These are phyloP conservation scores for Lomentospora prolificans DNA, from an alignment of 2,329 filamentous ascomycete genomes.

Conservation along the genomic window DNA sequence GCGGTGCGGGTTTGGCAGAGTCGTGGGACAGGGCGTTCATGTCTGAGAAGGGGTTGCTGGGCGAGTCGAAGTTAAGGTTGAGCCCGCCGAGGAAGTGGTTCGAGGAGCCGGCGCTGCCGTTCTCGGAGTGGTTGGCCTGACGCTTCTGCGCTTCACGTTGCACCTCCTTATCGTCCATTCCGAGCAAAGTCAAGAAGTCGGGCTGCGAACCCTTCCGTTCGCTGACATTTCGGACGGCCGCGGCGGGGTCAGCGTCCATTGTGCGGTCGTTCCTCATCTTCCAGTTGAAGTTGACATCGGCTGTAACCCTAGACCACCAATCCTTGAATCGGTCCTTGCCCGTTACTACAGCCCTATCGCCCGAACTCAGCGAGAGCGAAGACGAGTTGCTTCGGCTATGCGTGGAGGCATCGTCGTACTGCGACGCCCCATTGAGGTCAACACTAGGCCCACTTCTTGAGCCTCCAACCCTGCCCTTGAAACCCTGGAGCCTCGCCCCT, in stretches of 20 bases:
- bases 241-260: slow-evolving; percentile 18
- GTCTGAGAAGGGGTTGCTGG: slow-evolving; percentile 39
- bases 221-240: slow-evolving; percentile 17
- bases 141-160: slow-evolving; percentile 26
- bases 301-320: slow-evolving; percentile 35
- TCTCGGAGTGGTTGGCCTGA: slow-evolving; percentile 17
- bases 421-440: slow-evolving; percentile 42
- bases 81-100: slow-evolving; percentile 31
- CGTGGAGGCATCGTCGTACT: slow-evolving; percentile 28
- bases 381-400: slow-evolving; percentile 30
- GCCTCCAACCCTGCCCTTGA: slow-evolving; percentile 24
- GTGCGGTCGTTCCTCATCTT: slow-evolving; percentile 20
- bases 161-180: slow-evolving; percentile 31
- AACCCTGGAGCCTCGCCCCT: slow-evolving; percentile 20
- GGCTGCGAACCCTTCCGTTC: slow-evolving; percentile 22
- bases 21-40: slow-evolving; percentile 28
- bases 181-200: slow-evolving; percentile 32
- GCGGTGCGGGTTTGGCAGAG: slow-evolving; percentile 28
- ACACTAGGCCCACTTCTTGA: slow-evolving; percentile 29
- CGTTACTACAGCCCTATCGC: slow-evolving; percentile 15
- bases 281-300: slow-evolving; percentile 28
- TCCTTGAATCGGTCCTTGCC: slow-evolving; percentile 30
- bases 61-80: slow-evolving; percentile 24
- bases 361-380: slow-evolving; percentile 4
- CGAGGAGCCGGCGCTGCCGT: slow-evolving; percentile 23